Conservation (phyloP, 2,329 filamentous ascomycete species). For the Bretziella fagacearum region DNA sequence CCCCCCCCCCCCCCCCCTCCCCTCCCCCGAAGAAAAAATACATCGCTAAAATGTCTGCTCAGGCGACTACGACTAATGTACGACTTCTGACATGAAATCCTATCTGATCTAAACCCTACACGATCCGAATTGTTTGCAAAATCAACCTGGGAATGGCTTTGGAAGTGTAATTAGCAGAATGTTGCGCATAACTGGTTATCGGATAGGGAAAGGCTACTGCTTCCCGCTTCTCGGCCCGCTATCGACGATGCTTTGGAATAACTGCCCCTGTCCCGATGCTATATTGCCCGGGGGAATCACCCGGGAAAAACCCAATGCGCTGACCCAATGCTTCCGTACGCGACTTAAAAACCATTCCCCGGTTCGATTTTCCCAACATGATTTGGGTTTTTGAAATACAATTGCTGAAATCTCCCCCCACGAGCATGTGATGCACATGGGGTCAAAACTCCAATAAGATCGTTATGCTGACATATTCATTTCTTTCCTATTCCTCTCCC, state of each 20-base stretch:
- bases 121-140: neutral
- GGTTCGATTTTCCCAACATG: too few relatives aligned
- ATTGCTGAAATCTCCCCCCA: neutral
- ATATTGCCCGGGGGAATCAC: too few relatives aligned
- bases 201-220: too few relatives aligned
- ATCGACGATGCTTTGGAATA: too few relatives aligned
- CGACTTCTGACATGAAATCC: conserved; percentile 4
- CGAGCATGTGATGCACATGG: neutral
- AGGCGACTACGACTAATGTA: conserved; percentile 12
- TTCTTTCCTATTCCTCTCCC: conserved; percentile 7
- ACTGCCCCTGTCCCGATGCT: too few relatives aligned
- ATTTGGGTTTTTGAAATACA: neutral
- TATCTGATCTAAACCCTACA: neutral
- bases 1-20: too few relatives aligned
- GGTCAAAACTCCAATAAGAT: neutral
- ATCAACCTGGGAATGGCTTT: neutral
- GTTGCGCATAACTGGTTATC: neutral
- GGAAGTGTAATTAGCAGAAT: neutral
- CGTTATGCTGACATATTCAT: neutral
- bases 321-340: too few relatives aligned
- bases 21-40: conserved; percentile 5
- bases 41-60: conserved; percentile 12
- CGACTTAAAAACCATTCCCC: too few relatives aligned
- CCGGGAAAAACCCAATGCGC: too few relatives aligned
- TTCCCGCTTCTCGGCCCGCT: neutral